Conservation (phyloP, 148 eudicot species). For the Arctostaphylos glauca region DNA sequence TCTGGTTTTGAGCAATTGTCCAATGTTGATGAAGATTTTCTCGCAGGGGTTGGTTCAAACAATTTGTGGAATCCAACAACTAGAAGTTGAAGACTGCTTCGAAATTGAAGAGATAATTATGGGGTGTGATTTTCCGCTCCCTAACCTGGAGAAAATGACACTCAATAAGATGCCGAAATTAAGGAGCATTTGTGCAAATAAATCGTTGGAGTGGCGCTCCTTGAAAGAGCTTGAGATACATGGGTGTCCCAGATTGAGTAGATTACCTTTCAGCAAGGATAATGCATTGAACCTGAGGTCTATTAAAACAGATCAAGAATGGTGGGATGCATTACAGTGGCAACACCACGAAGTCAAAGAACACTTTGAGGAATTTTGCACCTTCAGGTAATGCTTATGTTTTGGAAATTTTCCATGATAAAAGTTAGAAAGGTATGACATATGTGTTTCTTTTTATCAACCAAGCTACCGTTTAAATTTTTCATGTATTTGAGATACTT, state of each 20-base stretch:
- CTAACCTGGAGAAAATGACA: neutral
- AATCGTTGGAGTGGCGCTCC: neutral
- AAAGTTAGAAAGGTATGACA: neutral
- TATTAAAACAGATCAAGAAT: neutral
- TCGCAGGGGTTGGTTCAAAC: neutral
- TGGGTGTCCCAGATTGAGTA: neutral
- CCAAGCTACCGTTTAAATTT: neutral
- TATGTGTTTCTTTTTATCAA: neutral
- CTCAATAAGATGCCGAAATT: slow-evolving; percentile 1
- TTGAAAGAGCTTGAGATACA: slow-evolving; percentile 1
- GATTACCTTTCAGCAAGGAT: slow-evolving; percentile 4
- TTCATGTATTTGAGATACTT: neutral
- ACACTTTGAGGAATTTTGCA: neutral
- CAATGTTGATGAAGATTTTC: neutral
- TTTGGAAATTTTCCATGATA: neutral
- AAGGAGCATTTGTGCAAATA: slow-evolving; percentile 8
- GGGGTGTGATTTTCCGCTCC: neutral
- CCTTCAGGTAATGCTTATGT: neutral
- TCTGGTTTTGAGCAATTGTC: slow-evolving; percentile 2
- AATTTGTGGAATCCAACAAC: neutral
- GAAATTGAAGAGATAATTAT: slow-evolving; percentile 4
- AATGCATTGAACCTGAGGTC: neutral
- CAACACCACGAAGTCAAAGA: neutral
- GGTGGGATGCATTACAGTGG: neutral
- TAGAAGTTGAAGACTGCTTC: neutral